These are phyloP conservation scores for Fusarium siculi DNA, from an alignment of 2,329 filamentous ascomycete species.

Conservation along the genomic window DNA sequence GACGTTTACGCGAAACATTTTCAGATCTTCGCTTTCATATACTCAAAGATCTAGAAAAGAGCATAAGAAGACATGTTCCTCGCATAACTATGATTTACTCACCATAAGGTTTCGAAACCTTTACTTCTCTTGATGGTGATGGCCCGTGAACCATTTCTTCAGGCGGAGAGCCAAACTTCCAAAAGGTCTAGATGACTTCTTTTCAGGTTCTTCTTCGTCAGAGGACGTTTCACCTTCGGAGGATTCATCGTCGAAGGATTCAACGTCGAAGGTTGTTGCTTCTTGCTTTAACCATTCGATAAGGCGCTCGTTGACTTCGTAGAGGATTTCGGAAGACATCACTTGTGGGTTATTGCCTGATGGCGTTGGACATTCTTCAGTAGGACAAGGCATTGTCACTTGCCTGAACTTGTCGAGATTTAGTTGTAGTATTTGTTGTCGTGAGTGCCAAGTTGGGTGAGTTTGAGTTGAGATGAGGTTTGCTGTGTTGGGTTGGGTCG, in stretches of 20 bases:
- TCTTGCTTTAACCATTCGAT: background rate
- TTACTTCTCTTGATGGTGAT: background rate
- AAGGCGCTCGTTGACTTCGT: background rate
- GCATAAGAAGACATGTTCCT: fast-evolving
- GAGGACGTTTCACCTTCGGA: fast-evolving
- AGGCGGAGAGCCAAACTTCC: background rate
- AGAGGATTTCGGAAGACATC: background rate
- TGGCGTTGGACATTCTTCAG: background rate
- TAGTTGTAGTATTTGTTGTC: fast-evolving
- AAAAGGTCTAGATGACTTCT: background rate
- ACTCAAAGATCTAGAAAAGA: too few relatives aligned
- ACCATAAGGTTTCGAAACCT: fast-evolving
- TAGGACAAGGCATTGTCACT: background rate
- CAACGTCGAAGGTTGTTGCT: fast-evolving
- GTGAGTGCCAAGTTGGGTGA: background rate
- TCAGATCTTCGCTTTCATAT: background rate
- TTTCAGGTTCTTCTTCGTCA: background rate
- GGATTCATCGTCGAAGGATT: too few relatives aligned
- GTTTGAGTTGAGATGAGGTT: background rate
- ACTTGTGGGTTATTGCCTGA: fast-evolving
- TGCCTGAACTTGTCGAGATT: fast-evolving
- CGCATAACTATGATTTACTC: fast-evolving
- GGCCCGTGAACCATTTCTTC: background rate
- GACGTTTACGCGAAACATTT: background rate
- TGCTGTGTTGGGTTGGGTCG: background rate